Conservation (phyloP, 2,329 filamentous ascomycete species). For the Fusarium succisae region DNA sequence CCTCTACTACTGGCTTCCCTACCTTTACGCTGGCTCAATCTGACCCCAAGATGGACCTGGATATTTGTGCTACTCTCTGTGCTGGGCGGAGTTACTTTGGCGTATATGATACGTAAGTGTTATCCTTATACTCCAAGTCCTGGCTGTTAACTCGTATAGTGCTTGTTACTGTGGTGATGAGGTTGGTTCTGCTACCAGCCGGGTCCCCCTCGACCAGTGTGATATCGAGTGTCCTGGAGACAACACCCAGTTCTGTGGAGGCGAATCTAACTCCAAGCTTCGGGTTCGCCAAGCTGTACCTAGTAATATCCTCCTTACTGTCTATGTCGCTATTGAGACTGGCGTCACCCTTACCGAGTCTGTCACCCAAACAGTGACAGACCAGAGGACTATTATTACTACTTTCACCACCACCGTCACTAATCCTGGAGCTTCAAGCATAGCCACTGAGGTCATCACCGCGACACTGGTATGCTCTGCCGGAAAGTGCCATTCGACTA, state of each 20-base stretch:
- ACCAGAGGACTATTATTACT: constrained; percentile 18
- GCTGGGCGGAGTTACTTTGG: neutral
- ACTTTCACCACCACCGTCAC: constrained; percentile 24
- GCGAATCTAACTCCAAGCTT: neutral
- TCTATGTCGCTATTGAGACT: constrained; percentile 10
- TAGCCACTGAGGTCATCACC: neutral
- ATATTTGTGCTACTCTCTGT: neutral
- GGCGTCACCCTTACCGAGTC: neutral
- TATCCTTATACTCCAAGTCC: too few species aligned
- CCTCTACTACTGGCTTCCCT: neutral
- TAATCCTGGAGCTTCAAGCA: neutral
- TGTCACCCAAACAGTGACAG: constrained; percentile 17
- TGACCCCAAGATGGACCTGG: neutral
- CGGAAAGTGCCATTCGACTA: constrained; percentile 16
- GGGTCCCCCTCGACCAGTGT: neutral
- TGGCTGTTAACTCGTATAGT: neutral
- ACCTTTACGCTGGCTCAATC: neutral
- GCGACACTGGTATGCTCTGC: constrained; percentile 27
- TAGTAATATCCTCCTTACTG: constrained; percentile 18
- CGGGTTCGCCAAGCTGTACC: neutral
- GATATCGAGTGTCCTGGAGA: neutral
- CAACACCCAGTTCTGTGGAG: neutral
- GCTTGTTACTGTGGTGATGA: neutral
- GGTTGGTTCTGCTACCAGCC: neutral
- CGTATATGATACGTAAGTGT: neutral